phyloP scores from a whole-genome alignment of 2,329 filamentous ascomycete species.

The Claviceps spartinae region DNA sequence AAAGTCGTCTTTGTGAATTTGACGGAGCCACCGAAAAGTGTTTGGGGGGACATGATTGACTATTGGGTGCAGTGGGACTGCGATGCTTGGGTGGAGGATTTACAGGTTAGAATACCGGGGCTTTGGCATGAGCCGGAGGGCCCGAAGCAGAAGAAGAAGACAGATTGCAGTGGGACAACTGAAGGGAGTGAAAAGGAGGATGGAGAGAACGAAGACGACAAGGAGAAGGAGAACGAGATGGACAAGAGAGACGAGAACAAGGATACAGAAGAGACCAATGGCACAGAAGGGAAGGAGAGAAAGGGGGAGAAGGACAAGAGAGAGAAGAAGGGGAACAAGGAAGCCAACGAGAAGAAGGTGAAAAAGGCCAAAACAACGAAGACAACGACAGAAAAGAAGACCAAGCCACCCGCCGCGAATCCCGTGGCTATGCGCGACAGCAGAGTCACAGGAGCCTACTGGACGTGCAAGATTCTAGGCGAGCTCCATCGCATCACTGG shows the following conservation, averaged over 20 bases:
- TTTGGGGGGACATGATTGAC: constrained; percentile 60
- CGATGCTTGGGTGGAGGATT: constrained; percentile 55
- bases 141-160: constrained; percentile 26
- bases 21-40: constrained; percentile 57
- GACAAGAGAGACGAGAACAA: constrained; percentile 15
- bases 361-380: too few relatives aligned
- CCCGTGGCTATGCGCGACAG: constrained; percentile 33
- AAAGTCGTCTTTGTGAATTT: constrained; percentile 63
- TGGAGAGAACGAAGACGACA: constrained; percentile 19
- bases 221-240: constrained; percentile 10
- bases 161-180: constrained; percentile 15
- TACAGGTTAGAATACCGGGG: constrained; percentile 43
- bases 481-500: constrained; percentile 25
- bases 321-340: too few relatives aligned
- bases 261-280: too few relatives aligned
- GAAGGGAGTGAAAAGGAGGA: constrained; percentile 15
- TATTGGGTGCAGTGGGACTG: constrained; percentile 66
- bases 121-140: constrained; percentile 43
- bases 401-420: constrained; percentile 19
- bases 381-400: constrained; percentile 15
- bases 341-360: too few relatives aligned
- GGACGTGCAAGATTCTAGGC: constrained; percentile 27
- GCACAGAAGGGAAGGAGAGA: constrained; percentile 22
- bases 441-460: constrained; percentile 30
- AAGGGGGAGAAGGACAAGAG: constrained; percentile 10